A percentile compares a stretch with the other conserved stretches of the same genome.
Conservation (phyloP, 2,329 filamentous ascomycete species). For the Fusarium tanahbumbuense region DNA sequence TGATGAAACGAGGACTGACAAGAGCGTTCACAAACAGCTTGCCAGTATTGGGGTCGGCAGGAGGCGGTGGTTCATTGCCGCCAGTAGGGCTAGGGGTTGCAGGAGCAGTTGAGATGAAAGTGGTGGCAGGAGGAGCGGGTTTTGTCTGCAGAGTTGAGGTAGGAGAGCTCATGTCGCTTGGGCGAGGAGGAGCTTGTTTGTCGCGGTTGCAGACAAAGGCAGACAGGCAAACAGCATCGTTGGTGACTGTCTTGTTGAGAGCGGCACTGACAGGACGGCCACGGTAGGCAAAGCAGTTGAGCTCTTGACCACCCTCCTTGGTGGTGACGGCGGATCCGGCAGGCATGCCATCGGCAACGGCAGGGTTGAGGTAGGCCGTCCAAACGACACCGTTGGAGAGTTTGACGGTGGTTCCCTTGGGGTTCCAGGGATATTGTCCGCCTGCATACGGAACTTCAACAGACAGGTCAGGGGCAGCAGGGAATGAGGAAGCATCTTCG, state of each 20-base stretch:
- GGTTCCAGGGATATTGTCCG: slow-evolving; percentile 55
- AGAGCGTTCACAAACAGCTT: slow-evolving; percentile 49
- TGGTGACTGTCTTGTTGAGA: slow-evolving; percentile 53
- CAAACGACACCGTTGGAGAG: slow-evolving; percentile 55
- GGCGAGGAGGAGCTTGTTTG: slow-evolving; percentile 49
- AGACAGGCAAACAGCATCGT: slow-evolving; percentile 54
- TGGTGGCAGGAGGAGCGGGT: slow-evolving; percentile 50
- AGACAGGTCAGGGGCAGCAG: slow-evolving; percentile 53
- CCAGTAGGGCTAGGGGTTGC: slow-evolving; percentile 41
- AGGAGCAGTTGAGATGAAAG: slow-evolving; percentile 49
- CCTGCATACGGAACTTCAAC: slow-evolving; percentile 55
- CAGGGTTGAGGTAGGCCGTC: slow-evolving; percentile 57
- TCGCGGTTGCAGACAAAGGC: slow-evolving; percentile 58
- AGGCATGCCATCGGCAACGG: slow-evolving; percentile 55
- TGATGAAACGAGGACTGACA: slow-evolving; percentile 55
- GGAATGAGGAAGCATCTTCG: slow-evolving; percentile 49
- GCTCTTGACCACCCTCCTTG: slow-evolving; percentile 53
- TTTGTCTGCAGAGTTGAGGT: slow-evolving; percentile 51
- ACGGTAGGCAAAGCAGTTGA: slow-evolving; percentile 58
- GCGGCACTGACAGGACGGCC: slow-evolving; percentile 54
- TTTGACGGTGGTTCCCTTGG: slow-evolving; percentile 52
- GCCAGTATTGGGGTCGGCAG: slow-evolving; percentile 45
- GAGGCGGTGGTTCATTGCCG: slow-evolving; percentile 48
- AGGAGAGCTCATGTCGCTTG: slow-evolving; percentile 52
- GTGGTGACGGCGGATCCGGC: slow-evolving; percentile 56